Conservation (phyloP, 192 early-diverging fungal genomes). For the Coemansia sp. region DNA sequence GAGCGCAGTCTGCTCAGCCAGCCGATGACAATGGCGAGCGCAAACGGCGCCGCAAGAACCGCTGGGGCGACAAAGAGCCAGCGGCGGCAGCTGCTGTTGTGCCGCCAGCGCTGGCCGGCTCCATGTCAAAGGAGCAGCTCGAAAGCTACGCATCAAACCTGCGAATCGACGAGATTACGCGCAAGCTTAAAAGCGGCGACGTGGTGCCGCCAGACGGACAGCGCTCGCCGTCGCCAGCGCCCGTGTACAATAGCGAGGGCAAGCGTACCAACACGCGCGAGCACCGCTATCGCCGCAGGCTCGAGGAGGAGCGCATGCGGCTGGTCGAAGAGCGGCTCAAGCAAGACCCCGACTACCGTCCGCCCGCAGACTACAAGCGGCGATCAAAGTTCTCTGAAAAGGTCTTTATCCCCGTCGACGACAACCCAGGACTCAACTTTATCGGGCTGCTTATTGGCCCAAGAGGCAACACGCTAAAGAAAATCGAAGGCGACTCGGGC, state of each 20-base stretch:
- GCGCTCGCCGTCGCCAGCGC: conserved; percentile 96
- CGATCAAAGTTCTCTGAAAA: conserved; percentile 88
- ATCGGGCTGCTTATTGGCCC: conserved; percentile 97
- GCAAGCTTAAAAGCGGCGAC: conserved; percentile 80
- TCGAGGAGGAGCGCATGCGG: conserved; percentile 92
- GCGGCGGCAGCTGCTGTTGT: conserved; percentile 78
- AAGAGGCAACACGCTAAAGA: conserved; percentile 95
- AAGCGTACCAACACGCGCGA: conserved; percentile 97
- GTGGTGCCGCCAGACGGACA: conserved; percentile 69
- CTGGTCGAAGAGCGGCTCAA: conserved; percentile 81
- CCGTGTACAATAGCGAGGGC: conserved; percentile 89
- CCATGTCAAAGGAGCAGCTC: conserved; percentile 77
- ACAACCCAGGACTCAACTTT: conserved; percentile 97
- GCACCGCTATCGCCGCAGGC: conserved; percentile 82
- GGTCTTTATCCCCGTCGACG: conserved; percentile 93
- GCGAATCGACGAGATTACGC: conserved; percentile 90
- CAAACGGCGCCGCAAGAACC: conserved; percentile 73
- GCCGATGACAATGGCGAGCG: conserved; percentile 52
- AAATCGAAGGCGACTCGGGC: conserved; percentile 93
- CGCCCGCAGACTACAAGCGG: conserved; percentile 89
- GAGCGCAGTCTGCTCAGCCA: neutral
- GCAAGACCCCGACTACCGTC: conserved; percentile 80
- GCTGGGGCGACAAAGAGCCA: conserved; percentile 85
- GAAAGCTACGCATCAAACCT: conserved; percentile 74
- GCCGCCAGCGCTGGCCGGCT: conserved; percentile 77